Conservation (phyloP, 768 basidiomycete species). For the Phylloporus arenicola region DNA sequence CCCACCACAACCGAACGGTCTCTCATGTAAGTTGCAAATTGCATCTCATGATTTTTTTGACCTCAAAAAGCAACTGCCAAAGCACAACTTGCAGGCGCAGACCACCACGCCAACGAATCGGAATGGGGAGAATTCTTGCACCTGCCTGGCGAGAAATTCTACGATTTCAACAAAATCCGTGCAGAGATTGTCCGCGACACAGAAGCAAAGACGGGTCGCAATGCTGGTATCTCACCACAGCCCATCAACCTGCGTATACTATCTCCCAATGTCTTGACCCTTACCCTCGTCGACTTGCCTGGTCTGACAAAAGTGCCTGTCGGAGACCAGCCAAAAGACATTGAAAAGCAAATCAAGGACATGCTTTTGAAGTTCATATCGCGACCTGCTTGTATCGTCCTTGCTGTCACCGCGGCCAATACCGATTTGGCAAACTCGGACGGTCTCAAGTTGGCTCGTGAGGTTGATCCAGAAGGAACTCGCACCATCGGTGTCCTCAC, state of each 20-base stretch:
- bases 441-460: slow-evolving; percentile 91
- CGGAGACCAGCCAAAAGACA: slow-evolving; percentile 94
- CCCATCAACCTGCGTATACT: slow-evolving; percentile 98
- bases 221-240: slow-evolving; percentile 94
- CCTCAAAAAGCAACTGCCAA: slow-evolving; percentile 2
- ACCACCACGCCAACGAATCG: slow-evolving; percentile 80
- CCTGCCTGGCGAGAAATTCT: slow-evolving; percentile 94
- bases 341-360: slow-evolving; percentile 94
- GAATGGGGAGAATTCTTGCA: slow-evolving; percentile 99
- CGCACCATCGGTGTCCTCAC: slow-evolving; percentile 98
- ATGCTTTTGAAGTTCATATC: slow-evolving; percentile 96
- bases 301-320: slow-evolving; percentile 94
- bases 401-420: slow-evolving; percentile 95
- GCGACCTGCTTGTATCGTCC: slow-evolving; percentile 91
- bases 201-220: slow-evolving; percentile 96
- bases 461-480: slow-evolving; percentile 95
- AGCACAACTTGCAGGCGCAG: slow-evolving; percentile 40
- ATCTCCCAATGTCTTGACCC: slow-evolving; percentile 94
- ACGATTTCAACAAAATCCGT: slow-evolving; percentile 94
- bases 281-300: slow-evolving; percentile 96
- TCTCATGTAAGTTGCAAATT: slow-evolving; percentile 33
- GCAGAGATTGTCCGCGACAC: slow-evolving; percentile 96
- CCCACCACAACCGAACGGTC: slow-evolving; percentile 40
- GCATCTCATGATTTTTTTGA: neutral
- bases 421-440: slow-evolving; percentile 98